Base-by-base conservation (phyloP, 805 yeast species). In the Kregervanrija fluxuum region DNA sequence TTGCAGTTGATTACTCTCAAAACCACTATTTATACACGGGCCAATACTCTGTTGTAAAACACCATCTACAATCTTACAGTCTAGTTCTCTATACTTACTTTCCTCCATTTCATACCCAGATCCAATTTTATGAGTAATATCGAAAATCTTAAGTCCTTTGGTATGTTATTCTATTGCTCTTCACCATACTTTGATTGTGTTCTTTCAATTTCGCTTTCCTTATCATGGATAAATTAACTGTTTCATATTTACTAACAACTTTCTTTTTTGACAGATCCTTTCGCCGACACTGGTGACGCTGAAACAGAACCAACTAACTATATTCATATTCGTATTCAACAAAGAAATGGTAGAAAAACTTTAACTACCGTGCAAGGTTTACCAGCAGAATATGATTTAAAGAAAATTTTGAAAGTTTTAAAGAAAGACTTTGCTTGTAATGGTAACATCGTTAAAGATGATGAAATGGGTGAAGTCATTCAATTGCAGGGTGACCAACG, bases 231-330 rank as follows among this genome's bases (percentile, higher is more conserved):
- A 17, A 17, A 39, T 43, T 37, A 39, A 46, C 30, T n/a, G 34
- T 8, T 15, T 16, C 39, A 16, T 30, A 28, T 5, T 10, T 32
- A 37, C 33, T 11, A 10, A 33, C 40, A 30, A n/a, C 14, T 41
- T 14, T 16, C 30, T 32, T 11, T 37, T 44, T 5, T 13, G 14
- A 33, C 41, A 75, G 96, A 91, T 74, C 99, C 99, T 53, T 91
- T 91, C 82, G 97, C 98, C 82, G 99, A 91, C 71, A 90, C 97
- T 73, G 98, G 97, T 77, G 98, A 91, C 80, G 95, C 93, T 74
- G 96, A 91, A 69, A 85, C 95, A 59, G 91, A 91, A 73, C 85
- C 95, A 64, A 81, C 95, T 48, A 89, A 87, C 75, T 88, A 90
- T 74, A 87, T 91, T 70, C 99, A 90, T 71, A 85, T 91, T 68